phyloP scores from a whole-genome alignment of 495 filamentous ascomycete genomes.

The Penicillium alfredii region DNA sequence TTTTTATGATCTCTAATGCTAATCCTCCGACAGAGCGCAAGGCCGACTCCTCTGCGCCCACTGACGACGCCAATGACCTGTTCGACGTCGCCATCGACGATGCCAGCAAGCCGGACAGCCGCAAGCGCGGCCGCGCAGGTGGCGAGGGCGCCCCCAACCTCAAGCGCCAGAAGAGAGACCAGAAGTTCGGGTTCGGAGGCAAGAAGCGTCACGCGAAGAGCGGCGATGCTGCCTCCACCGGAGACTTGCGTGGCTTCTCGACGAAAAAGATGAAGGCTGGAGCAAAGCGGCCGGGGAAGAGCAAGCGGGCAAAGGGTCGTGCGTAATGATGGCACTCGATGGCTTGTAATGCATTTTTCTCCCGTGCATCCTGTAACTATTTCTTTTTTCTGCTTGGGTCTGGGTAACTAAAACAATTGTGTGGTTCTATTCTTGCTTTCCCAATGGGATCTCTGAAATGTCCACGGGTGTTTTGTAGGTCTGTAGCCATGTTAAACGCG shows the following conservation, averaged over 20 bases:
- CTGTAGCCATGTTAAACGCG: too few relatives aligned
- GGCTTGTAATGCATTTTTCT: constrained; percentile 8
- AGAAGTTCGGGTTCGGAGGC: constrained; percentile 89
- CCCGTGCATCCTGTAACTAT: constrained; percentile 10
- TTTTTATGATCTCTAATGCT: constrained; percentile 6
- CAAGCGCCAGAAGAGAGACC: constrained; percentile 89
- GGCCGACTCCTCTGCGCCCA: constrained; percentile 57
- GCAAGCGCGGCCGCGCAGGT: constrained; percentile 26
- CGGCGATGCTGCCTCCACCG: constrained; percentile 71
- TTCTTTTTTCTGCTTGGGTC: constrained; percentile 8
- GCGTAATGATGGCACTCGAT: constrained; percentile 11
- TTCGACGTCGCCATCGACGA: constrained; percentile 94
- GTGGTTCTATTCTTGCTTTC: too few relatives aligned
- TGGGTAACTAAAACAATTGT: constrained; percentile 10
- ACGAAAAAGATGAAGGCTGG: constrained; percentile 75
- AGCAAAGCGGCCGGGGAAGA: constrained; percentile 59
- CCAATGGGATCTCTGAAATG: too few relatives aligned
- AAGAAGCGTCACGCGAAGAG: constrained; percentile 89
- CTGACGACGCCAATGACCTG: constrained; percentile 71
- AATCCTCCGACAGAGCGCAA: constrained; percentile 63
- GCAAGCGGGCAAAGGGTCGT: constrained; percentile 45
- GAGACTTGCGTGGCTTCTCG: constrained; percentile 73
- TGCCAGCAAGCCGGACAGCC: constrained; percentile 48
- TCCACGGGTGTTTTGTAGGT: too few relatives aligned
- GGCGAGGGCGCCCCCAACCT: constrained; percentile 40